Percentiles rank a stretch among this genome's conserved stretches.
Evolutionary conservation across 805 yeast species (phyloP).

Genomic region (Barnettozyma salicaria): DNA sequence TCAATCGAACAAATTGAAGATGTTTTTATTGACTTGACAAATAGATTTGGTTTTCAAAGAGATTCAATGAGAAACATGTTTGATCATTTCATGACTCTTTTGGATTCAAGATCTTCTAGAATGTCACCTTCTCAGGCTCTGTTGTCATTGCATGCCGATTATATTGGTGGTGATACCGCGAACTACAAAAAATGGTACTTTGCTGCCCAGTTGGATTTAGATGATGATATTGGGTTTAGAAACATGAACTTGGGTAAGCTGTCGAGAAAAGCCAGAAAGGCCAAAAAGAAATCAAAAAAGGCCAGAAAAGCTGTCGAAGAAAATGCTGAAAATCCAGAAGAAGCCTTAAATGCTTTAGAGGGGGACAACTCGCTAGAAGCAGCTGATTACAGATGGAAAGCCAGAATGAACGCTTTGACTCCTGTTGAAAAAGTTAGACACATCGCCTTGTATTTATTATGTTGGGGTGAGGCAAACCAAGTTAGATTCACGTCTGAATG

Average conservation of each 20-base stretch:
- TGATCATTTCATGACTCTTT: constrained; percentile 78
- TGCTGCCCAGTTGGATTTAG: constrained; percentile 83
- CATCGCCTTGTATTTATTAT: constrained; percentile 62
- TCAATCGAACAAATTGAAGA: constrained; percentile 82
- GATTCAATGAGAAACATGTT: constrained; percentile 90
- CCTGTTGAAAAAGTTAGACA: constrained; percentile 82
- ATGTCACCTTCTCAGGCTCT: constrained; percentile 88
- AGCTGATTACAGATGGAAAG: constrained; percentile 77
- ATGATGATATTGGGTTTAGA: constrained; percentile 77
- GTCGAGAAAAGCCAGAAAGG: constrained; percentile 74
- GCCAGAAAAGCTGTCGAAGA: constrained; percentile 65
- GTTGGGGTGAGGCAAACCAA: constrained; percentile 92
- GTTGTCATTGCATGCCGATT: constrained; percentile 77
- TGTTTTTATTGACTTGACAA: constrained; percentile 74
- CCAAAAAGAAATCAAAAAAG: constrained; percentile 74
- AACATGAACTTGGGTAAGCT: constrained; percentile 74
- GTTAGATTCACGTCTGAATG: constrained; percentile 90
- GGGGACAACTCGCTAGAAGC: constrained; percentile 85
- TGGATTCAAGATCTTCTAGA: constrained; percentile 80
- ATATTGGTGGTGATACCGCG: constrained; percentile 82
- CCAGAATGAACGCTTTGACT: constrained; percentile 62
- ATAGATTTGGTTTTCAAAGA: constrained; percentile 86
- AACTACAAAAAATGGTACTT: constrained; percentile 85
- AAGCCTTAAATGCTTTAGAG: constrained; percentile 56
- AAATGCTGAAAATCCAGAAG: constrained; percentile 58